Conservation (phyloP, 2,329 filamentous ascomycete species). For the Ophiocordyceps camponoti-rufipedis region DNA sequence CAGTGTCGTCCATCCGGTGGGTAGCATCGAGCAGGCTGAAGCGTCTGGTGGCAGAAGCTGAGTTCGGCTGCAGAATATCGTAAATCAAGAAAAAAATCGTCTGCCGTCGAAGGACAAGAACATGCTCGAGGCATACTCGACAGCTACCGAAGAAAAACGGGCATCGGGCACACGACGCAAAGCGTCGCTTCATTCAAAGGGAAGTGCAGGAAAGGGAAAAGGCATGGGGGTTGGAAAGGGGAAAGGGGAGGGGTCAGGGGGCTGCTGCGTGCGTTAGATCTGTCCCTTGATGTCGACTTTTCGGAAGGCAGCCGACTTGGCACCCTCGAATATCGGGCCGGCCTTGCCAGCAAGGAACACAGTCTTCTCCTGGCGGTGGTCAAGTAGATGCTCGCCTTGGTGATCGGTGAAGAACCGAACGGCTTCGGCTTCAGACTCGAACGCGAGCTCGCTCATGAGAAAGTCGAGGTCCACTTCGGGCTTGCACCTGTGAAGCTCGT, state of each 20-base stretch:
- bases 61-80: not conserved
- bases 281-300: constrained; percentile 95
- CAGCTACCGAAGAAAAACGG: not conserved
- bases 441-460: constrained; percentile 88
- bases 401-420: constrained; percentile 79
- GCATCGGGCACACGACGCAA: not conserved
- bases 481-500: constrained; percentile 58
- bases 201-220: not conserved
- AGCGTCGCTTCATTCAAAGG: not conserved
- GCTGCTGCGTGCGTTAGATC: constrained; percentile 37
- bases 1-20: not conserved
- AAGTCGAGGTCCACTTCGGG: constrained; percentile 77
- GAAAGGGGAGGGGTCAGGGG: not conserved
- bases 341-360: constrained; percentile 60
- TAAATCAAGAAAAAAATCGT: not conserved
- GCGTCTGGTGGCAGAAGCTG: not conserved
- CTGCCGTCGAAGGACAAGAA: not conserved
- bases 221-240: not conserved
- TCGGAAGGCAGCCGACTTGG: constrained; percentile 57
- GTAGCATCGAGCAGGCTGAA: not conserved
- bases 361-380: constrained; percentile 58
- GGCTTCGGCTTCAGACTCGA: constrained; percentile 81
- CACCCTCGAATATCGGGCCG: constrained; percentile 51
- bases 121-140: not conserved
- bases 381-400: constrained; percentile 55